Evolutionary conservation across 73 alveolate species (phyloP).

Genomic region (Paramecium primaurelia): DNA sequence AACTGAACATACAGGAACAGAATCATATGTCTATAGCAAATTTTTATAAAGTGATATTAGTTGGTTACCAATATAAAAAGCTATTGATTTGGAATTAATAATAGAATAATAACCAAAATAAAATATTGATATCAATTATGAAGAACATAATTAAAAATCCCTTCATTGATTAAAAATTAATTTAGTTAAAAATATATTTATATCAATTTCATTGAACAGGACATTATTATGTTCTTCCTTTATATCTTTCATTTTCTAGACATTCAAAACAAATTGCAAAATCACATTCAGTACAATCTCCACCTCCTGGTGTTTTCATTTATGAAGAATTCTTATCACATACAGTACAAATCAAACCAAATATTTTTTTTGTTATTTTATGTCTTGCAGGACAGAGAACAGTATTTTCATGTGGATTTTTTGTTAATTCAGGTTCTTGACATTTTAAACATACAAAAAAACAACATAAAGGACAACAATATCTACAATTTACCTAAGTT

Average conservation of each 20-base stretch:
- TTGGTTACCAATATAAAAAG: slow-evolving; percentile 83
- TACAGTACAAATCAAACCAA: not conserved
- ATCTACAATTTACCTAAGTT: not conserved
- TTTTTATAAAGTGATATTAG: slow-evolving; percentile 78
- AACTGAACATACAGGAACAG: slow-evolving; percentile 93
- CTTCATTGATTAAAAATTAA: not conserved
- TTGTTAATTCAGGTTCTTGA: not conserved
- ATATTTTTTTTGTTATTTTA: not conserved
- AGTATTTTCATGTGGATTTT: not conserved
- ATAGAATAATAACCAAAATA: not conserved
- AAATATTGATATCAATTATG: not conserved
- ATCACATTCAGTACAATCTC: not conserved
- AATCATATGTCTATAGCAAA: slow-evolving; percentile 85
- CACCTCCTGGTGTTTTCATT: not conserved
- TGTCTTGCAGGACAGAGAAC: not conserved
- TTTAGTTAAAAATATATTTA: not conserved
- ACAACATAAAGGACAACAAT: not conserved
- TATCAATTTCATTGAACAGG: not conserved
- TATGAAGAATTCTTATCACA: not conserved
- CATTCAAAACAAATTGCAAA: not conserved
- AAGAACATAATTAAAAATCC: not conserved
- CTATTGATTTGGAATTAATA: slow-evolving; percentile 52
- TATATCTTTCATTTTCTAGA: not conserved
- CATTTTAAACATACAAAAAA: not conserved
- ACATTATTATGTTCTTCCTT: not conserved